Percentiles rank a stretch among this genome's conserved stretches.
These are phyloP conservation scores for Penstemon eatonii DNA, from an alignment of 257 asterid species.

Conservation along the genomic window DNA sequence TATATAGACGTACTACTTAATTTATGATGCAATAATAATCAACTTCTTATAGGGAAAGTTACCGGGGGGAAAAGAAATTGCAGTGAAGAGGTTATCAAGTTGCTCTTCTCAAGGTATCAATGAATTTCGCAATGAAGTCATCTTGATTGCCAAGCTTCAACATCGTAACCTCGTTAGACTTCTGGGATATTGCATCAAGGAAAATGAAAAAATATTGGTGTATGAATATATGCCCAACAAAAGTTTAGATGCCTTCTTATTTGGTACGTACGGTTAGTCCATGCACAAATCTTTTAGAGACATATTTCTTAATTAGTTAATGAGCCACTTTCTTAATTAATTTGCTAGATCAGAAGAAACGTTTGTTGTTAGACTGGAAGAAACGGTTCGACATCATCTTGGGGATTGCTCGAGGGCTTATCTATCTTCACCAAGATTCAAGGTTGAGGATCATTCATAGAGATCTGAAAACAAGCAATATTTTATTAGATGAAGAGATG, in stretches of 20 bases:
- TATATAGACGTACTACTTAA: background rate
- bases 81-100: conserved; percentile 50
- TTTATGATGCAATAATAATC: background rate
- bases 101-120: conserved; percentile 41
- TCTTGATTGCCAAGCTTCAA: conserved; percentile 46
- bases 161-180: conserved; percentile 52
- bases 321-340: background rate
- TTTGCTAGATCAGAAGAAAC: conserved; percentile 27
- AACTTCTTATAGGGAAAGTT: conserved; percentile 39
- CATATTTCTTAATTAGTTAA: background rate
- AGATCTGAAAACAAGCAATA: conserved; percentile 33
- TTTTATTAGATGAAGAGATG: conserved; percentile 42
- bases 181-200: conserved; percentile 44
- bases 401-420: conserved; percentile 46
- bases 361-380: conserved; percentile 37
- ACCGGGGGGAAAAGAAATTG: conserved; percentile 39
- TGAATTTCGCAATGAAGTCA: conserved; percentile 47
- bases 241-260: conserved; percentile 39
- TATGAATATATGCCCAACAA: conserved; percentile 30
- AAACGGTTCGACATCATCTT: conserved; percentile 35
- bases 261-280: conserved; percentile 33
- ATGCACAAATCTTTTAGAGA: background rate
- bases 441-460: conserved; percentile 31
- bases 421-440: conserved; percentile 48
- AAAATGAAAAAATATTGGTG: conserved; percentile 39